These are phyloP conservation scores for Dendrobium nobile DNA, from an alignment of 106 monocot genomes.

Conservation along the genomic window DNA sequence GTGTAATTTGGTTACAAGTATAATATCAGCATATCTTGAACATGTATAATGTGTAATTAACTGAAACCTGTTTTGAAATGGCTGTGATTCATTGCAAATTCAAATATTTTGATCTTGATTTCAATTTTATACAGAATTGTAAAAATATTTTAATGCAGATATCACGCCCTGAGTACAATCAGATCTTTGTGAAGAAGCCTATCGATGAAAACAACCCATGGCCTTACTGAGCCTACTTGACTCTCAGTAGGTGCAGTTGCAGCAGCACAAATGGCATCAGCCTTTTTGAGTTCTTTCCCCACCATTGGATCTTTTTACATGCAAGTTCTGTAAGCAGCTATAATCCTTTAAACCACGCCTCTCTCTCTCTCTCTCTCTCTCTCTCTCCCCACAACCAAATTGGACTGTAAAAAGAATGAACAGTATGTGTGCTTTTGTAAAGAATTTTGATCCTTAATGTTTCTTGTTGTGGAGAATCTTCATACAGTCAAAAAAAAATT, in stretches of 20 bases:
- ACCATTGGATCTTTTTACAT: background rate
- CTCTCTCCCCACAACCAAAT: background rate
- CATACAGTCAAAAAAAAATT: no score
- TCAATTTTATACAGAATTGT: background rate
- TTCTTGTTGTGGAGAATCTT: background rate
- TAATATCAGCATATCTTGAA: no score
- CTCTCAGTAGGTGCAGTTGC: background rate
- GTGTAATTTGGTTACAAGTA: no score
- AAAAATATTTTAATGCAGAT: slow-evolving; percentile 23
- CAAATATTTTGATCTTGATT: background rate
- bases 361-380: background rate
- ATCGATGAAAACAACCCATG: slow-evolving; percentile 11
- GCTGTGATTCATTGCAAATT: background rate
- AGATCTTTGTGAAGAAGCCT: slow-evolving; percentile 53
- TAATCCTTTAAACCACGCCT: slow-evolving; percentile 20
- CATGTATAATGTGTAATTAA: background rate
- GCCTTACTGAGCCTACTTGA: background rate
- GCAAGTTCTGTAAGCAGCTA: background rate
- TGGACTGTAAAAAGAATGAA: no score
- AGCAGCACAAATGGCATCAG: background rate
- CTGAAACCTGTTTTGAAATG: background rate
- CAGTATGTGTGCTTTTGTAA: background rate
- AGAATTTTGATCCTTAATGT: background rate
- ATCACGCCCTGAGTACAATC: slow-evolving; percentile 40
- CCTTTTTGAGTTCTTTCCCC: background rate